Conservation (phyloP, 805 yeast species). For the Ogataea dorogensis region DNA sequence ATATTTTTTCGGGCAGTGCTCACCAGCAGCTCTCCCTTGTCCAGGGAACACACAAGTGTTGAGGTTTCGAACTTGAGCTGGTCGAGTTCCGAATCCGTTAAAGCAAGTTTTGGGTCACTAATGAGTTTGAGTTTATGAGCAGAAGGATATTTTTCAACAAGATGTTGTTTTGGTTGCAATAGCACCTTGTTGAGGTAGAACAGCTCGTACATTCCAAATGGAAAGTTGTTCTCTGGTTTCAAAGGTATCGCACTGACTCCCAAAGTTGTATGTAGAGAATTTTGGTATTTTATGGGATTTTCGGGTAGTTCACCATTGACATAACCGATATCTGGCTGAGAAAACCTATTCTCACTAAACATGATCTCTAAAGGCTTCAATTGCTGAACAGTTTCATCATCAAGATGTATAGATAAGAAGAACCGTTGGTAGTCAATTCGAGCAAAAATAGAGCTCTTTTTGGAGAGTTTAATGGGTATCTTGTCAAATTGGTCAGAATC, state of each 20-base stretch:
- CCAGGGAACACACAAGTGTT: conserved; percentile 15
- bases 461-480: conserved; percentile 9
- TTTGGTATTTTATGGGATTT: conserved; percentile 11
- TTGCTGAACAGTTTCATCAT: conserved; percentile 2
- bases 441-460: conserved; percentile 13
- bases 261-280: conserved; percentile 21
- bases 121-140: conserved; percentile 15
- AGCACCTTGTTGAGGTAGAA: conserved; percentile 27
- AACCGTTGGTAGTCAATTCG: conserved; percentile 15
- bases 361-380: conserved; percentile 8
- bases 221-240: conserved; percentile 1
- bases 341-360: conserved; percentile 11
- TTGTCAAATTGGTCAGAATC: conserved; percentile 5
- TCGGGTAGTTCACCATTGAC: conserved; percentile 22
- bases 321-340: conserved; percentile 17
- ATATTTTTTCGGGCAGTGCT: conserved; percentile 7
- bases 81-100: conserved; percentile 14
- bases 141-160: conserved; percentile 21
- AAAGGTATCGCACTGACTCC: conserved; percentile 13
- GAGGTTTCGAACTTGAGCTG: conserved; percentile 13
- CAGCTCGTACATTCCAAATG: conserved; percentile 29
- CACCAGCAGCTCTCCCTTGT: conserved; percentile 18
- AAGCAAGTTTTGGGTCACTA: conserved; percentile 14
- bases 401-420: conserved; percentile 17
- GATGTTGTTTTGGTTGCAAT: conserved; percentile 21